Conservation (phyloP, 352 stramenopile genomes). For the Phytophthora sansomeana region DNA sequence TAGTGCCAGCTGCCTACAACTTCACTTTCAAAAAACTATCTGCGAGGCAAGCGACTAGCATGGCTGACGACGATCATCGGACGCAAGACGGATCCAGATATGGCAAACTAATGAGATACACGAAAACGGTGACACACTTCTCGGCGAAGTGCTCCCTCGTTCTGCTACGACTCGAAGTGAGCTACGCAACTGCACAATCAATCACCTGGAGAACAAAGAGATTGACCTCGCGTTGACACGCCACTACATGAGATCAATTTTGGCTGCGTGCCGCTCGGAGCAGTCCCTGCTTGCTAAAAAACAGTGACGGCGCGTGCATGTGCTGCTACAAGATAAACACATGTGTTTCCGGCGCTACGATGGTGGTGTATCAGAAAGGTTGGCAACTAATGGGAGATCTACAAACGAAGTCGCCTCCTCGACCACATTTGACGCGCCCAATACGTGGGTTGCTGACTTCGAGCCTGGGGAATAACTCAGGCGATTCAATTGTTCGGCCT, state of each 20-base stretch:
- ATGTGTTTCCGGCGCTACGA: not conserved
- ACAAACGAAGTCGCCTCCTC: not conserved
- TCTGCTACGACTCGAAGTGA: not conserved
- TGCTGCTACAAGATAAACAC: constrained; percentile 1
- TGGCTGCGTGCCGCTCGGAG: not conserved
- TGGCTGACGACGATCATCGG: too few relatives aligned
- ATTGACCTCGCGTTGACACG: not conserved
- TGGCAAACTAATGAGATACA: not conserved
- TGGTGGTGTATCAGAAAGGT: not conserved
- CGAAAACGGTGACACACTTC: not conserved
- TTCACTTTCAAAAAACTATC: too few relatives aligned
- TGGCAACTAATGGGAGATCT: not conserved
- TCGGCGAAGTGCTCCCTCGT: not conserved
- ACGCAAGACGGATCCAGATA: not conserved
- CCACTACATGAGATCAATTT: not conserved
- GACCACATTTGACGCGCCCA: not conserved
- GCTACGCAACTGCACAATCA: not conserved
- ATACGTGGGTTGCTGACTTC: too few relatives aligned
- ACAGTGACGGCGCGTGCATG: not conserved
- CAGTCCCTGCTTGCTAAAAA: not conserved
- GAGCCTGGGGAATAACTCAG: too few relatives aligned
- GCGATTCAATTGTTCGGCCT: too few relatives aligned
- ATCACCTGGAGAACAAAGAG: not conserved
- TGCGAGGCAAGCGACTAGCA: too few relatives aligned
- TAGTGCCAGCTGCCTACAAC: too few relatives aligned